These are phyloP conservation scores for Quercus bicolor DNA, from an alignment of 306 rosid species.

Conservation along the genomic window DNA sequence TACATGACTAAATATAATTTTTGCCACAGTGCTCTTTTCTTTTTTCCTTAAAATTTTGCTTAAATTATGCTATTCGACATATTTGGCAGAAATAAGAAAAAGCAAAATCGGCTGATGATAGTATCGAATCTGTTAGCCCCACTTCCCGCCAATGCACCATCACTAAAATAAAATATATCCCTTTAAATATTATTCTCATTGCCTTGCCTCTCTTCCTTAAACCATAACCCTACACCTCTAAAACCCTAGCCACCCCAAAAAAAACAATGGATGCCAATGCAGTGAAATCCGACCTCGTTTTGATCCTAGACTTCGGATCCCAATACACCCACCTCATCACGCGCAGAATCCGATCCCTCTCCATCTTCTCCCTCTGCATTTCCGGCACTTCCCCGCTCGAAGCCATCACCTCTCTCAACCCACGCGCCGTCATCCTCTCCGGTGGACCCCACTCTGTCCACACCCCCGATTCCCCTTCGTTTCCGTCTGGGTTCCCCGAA, in stretches of 20 bases:
- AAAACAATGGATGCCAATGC: slow-evolving; percentile 52
- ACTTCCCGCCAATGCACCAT: slow-evolving; percentile 23
- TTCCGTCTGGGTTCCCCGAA: slow-evolving; percentile 61
- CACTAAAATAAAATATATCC: no score
- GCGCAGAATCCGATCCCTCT: slow-evolving; percentile 81
- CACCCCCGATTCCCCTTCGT: slow-evolving; percentile 65
- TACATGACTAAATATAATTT: no score
- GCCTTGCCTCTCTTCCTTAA: slow-evolving; percentile 7
- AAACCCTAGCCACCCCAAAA: slow-evolving; percentile 8
- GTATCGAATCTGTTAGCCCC: background rate
- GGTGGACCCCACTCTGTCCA: slow-evolving; percentile 99
- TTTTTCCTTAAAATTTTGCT: no score
- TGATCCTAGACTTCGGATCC: slow-evolving; percentile 86
- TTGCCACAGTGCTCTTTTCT: no score
- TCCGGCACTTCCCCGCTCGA: slow-evolving; percentile 73
- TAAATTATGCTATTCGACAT: no score
- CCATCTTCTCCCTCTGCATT: slow-evolving; percentile 82
- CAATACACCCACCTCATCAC: slow-evolving; percentile 98
- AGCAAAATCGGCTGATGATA: no score
- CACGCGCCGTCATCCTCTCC: slow-evolving; percentile 78
- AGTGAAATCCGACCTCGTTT: slow-evolving; percentile 63
- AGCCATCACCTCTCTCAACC: slow-evolving; percentile 61
- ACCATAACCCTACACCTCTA: slow-evolving; percentile 43
- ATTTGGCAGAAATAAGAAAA: no score
- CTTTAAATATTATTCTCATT: no score